Evolutionary conservation across 2,329 filamentous ascomycete species (phyloP).

Genomic region (Fusarium secorum): DNA sequence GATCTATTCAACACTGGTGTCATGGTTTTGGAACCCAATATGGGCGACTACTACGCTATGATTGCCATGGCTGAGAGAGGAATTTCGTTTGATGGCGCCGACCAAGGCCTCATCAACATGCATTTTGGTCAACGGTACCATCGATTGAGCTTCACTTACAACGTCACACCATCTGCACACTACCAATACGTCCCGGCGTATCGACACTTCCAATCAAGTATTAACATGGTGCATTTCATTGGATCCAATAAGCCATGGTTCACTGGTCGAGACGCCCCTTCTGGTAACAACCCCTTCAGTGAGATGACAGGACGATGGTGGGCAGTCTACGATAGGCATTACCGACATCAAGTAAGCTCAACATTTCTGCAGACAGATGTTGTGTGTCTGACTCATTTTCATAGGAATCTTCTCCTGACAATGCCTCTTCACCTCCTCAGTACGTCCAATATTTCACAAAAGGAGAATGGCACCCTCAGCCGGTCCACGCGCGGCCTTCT

Average conservation of each 20-base stretch:
- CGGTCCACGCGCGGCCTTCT: slow-evolving; percentile 30
- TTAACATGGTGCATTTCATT: slow-evolving; percentile 94
- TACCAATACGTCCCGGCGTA: slow-evolving; percentile 98
- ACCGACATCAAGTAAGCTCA: slow-evolving; percentile 62
- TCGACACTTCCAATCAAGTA: slow-evolving; percentile 87
- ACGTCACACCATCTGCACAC: slow-evolving; percentile 94
- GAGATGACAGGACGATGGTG: slow-evolving; percentile 91
- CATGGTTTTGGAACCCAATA: slow-evolving; percentile 87
- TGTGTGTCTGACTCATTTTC: slow-evolving; percentile 7
- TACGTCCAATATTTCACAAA: slow-evolving; percentile 63
- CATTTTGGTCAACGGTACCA: slow-evolving; percentile 87
- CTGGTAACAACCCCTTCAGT: slow-evolving; percentile 72
- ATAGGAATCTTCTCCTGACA: slow-evolving; percentile 30
- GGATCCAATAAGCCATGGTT: slow-evolving; percentile 91
- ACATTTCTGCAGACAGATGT: neutral
- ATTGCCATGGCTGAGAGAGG: slow-evolving; percentile 83
- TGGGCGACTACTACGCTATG: slow-evolving; percentile 88
- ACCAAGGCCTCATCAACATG: slow-evolving; percentile 95
- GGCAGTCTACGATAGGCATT: slow-evolving; percentile 91
- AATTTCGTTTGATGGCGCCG: slow-evolving; percentile 95
- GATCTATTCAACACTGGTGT: slow-evolving; percentile 98
- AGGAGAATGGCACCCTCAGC: slow-evolving; percentile 55
- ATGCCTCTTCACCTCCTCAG: slow-evolving; percentile 39
- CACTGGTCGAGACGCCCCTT: slow-evolving; percentile 63
- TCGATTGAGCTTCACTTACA: slow-evolving; percentile 92